Conservation (phyloP, 2,329 filamentous ascomycete genomes). For the Penicillium sp. region DNA sequence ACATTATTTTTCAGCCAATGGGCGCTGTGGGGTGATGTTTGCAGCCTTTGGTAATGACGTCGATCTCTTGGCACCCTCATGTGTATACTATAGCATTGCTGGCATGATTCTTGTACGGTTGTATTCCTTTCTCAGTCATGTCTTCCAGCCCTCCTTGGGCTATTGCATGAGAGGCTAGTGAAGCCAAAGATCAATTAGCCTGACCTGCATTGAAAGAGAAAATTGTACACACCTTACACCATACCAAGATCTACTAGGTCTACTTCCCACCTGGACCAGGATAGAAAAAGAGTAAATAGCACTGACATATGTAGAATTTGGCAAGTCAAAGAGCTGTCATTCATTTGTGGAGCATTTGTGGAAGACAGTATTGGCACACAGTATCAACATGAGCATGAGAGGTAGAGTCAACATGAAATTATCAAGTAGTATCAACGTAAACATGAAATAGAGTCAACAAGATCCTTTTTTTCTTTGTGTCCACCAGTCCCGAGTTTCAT, state of each 20-base stretch:
- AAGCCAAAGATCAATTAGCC: neutral
- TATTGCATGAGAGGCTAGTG: neutral
- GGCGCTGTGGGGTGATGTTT: neutral
- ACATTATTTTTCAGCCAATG: neutral
- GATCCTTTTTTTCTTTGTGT: too few relatives aligned
- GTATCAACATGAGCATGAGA: neutral
- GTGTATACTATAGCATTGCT: neutral
- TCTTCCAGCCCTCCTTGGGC: neutral
- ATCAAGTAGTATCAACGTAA: too few relatives aligned
- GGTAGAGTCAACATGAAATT: too few relatives aligned
- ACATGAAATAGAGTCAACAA: too few relatives aligned
- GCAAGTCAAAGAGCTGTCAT: neutral
- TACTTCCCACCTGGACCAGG: neutral
- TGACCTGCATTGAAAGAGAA: neutral
- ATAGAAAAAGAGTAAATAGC: neutral
- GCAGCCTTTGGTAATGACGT: neutral
- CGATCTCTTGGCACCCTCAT: neutral
- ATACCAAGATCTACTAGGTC: neutral
- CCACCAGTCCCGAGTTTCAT: slow-evolving; percentile 16
- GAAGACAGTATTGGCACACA: neutral
- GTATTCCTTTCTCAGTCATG: too few relatives aligned
- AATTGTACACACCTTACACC: neutral
- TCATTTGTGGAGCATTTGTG: neutral
- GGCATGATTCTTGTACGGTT: too few relatives aligned
- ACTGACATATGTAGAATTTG: neutral